Conservation (phyloP, 176 grass and related monocot species). For the Tillandsia fasciculata region DNA sequence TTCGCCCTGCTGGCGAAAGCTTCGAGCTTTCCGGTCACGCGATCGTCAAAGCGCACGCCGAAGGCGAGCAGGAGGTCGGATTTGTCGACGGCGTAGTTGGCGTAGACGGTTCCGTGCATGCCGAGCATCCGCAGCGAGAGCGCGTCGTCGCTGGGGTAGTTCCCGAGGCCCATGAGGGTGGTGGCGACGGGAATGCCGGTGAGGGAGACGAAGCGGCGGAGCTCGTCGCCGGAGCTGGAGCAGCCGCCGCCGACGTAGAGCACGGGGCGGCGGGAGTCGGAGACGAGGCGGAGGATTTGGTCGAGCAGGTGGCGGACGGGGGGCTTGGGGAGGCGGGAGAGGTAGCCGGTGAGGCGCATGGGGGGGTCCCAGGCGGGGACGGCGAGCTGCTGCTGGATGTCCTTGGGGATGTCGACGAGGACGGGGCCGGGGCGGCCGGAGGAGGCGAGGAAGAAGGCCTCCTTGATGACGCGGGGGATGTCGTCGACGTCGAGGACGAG, state of each 20-base stretch:
- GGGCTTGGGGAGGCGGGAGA: slow-evolving; percentile 67
- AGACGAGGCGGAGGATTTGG: slow-evolving; percentile 75
- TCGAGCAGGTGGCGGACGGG: slow-evolving; percentile 48
- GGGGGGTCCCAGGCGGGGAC: slow-evolving; percentile 57
- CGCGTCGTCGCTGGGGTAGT: slow-evolving; percentile 56
- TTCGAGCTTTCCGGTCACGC: slow-evolving; percentile 92
- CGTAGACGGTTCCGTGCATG: slow-evolving; percentile 93
- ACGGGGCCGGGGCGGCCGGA: slow-evolving; percentile 71
- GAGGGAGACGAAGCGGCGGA: slow-evolving; percentile 60
- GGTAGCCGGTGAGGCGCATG: slow-evolving; percentile 60
- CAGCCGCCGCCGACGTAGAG: slow-evolving; percentile 95
- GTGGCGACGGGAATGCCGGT: slow-evolving; percentile 80
- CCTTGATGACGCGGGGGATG: slow-evolving; percentile 76
- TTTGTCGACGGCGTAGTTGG: slow-evolving; percentile 90
- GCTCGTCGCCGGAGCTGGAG: slow-evolving; percentile 55
- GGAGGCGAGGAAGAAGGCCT: slow-evolving; percentile 77
- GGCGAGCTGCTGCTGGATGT: slow-evolving; percentile 85
- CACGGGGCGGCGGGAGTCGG: slow-evolving; percentile 51
- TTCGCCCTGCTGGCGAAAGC: slow-evolving; percentile 92
- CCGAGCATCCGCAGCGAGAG: slow-evolving; percentile 84
- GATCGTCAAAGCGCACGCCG: slow-evolving; percentile 91
- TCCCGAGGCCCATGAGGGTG: slow-evolving; percentile 93
- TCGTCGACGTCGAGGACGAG: slow-evolving; percentile 72
- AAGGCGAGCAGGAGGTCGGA: slow-evolving; percentile 88
- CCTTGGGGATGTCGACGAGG: slow-evolving; percentile 87